Base-by-base conservation (phyloP, 257 asterid species). In the Solanum paucissectum region DNA sequence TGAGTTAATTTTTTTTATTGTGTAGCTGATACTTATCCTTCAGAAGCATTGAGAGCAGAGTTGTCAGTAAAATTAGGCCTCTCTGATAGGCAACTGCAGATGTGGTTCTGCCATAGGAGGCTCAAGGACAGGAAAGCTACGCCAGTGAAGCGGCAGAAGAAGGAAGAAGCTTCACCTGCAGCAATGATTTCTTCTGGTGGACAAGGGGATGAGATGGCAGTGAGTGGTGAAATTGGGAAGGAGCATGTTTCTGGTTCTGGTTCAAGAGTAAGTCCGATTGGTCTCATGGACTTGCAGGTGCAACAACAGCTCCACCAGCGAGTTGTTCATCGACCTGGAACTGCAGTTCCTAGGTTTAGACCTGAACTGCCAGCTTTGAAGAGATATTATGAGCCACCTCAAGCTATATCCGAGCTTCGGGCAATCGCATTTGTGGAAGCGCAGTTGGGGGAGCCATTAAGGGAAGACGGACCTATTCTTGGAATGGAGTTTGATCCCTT, bases 61-160 rank as follows among this genome's bases (percentile, higher is more conserved):
- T 93, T 96, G 46, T 95, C 99, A 4, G 94, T 88, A 55, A 93
- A 93, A 88, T 88, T 96, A 88, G 98, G 98, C 87, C 94, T 96
- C 9, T 87, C 98, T 12, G 99, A 96, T 89, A 90, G 98, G 89
- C 99, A 96, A 91, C 89, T 96, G 86, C 98, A 96, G 91, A 96
- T 96, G 99, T 96, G 99, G 99, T 96, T 96, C 90, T 94, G 99
- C 90, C 99, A 95, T 83, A 89, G 98, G 90, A 94, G 99, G 93
- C 89, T 96, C 87, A 96, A 96, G 93, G 99, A 96, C 90, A 92
- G 97, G 62, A 96, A 95, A 71, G 88, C 91, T 90, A 49, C 29
- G 1, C 37, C 90, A 2, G 98, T 90, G 87, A 94, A 91, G 93
- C 88, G 89, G 90, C 92, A 64, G 23, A 94, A 87, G 64, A 94